A percentile compares a stretch with the other conserved stretches of the same genome.
Conservation (phyloP, 306 rosid species). For the Cyclanthera cordifolia region DNA sequence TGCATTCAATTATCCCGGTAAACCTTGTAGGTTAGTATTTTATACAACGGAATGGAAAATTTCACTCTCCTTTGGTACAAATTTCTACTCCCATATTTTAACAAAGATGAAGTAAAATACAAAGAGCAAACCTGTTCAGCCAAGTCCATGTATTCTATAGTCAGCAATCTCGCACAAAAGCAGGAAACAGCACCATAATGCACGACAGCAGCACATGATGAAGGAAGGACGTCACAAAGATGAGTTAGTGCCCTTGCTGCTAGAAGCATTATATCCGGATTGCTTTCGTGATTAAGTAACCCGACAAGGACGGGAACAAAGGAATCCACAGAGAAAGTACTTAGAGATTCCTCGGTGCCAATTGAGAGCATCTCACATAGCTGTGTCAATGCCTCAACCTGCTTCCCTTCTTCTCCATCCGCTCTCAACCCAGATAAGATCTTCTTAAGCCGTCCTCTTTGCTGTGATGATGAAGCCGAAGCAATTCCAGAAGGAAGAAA, state of each 20-base stretch:
- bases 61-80: too few species aligned
- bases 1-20: background rate
- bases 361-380: constrained; percentile 93
- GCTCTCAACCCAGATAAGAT: constrained; percentile 75
- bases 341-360: constrained; percentile 90
- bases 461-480: constrained; percentile 67
- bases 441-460: constrained; percentile 85
- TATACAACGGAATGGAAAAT: too few species aligned
- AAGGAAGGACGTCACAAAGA: constrained; percentile 86
- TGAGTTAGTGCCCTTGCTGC: constrained; percentile 97
- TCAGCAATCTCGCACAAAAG: constrained; percentile 87
- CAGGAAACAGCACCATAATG: constrained; percentile 92
- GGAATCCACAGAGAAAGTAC: constrained; percentile 85
- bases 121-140: constrained; percentile 83
- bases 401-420: constrained; percentile 88
- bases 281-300: constrained; percentile 86
- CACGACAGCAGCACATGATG: constrained; percentile 94
- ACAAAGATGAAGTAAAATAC: background rate
- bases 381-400: constrained; percentile 93
- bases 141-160: constrained; percentile 95
- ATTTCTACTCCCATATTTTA: background rate
- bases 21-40: background rate
- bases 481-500: constrained; percentile 75
- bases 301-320: constrained; percentile 95
- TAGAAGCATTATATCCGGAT: constrained; percentile 97